Evolutionary conservation across 108 stramenopile genomes (phyloP).

Genomic region (Cyclostephanos tholiformis): DNA sequence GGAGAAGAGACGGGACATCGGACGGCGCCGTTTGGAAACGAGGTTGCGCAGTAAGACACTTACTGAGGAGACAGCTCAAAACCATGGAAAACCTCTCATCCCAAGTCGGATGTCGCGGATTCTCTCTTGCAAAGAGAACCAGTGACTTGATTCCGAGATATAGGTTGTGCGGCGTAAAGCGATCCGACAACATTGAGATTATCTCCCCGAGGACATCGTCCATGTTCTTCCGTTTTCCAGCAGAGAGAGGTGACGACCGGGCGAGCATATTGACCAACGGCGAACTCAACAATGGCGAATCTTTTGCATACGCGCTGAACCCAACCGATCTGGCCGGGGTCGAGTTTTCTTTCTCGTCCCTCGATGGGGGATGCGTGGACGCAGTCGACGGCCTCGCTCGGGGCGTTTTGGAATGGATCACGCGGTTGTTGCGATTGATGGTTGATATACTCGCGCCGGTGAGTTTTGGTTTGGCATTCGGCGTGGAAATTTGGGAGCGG

Average conservation of each 20-base stretch:
- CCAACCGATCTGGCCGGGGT: slow-evolving; percentile 10
- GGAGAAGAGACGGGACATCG: not conserved
- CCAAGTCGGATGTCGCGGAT: slow-evolving; percentile 37
- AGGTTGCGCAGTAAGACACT: not conserved
- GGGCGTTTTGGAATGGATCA: not conserved
- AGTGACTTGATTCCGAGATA: slow-evolving; percentile 42
- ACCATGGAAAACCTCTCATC: slow-evolving; percentile 36
- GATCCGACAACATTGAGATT: slow-evolving; percentile 34
- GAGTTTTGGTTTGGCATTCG: not conserved
- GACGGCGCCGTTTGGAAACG: not conserved
- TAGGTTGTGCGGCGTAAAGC: slow-evolving; percentile 32
- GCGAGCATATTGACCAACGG: slow-evolving; percentile 39
- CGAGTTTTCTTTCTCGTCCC: slow-evolving; percentile 26
- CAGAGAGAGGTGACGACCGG: slow-evolving; percentile 39
- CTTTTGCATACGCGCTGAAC: not conserved
- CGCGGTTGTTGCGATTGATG: not conserved
- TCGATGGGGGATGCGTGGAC: not conserved
- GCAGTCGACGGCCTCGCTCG: slow-evolving; percentile 5
- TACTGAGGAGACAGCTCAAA: slow-evolving; percentile 37
- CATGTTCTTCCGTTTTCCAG: slow-evolving; percentile 29
- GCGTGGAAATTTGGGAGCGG: slow-evolving; percentile 1
- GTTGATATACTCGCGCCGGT: not conserved
- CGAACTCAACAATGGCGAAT: slow-evolving; percentile 32
- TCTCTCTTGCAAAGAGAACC: slow-evolving; percentile 40
- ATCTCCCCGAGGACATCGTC: slow-evolving; percentile 40